These are phyloP conservation scores for Chlorella vulgaris DNA, from an alignment of 139 green algal species.

Conservation along the genomic window DNA sequence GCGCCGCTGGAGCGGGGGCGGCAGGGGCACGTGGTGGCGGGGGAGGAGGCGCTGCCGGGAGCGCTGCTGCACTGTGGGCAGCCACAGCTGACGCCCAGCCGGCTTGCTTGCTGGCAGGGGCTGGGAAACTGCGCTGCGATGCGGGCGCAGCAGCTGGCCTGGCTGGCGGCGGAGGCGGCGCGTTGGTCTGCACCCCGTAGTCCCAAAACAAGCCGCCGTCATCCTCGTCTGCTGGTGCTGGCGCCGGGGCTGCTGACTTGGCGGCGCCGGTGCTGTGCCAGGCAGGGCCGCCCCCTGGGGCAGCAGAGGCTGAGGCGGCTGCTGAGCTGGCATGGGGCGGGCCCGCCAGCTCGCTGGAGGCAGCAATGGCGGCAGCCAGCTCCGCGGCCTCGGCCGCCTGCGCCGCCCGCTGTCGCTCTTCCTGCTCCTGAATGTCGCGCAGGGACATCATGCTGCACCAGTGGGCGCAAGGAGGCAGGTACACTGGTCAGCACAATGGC, in stretches of 20 bases:
- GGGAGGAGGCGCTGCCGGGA: neutral
- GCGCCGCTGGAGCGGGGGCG: neutral
- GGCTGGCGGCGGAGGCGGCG: neutral
- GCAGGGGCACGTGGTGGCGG: constrained; percentile 3
- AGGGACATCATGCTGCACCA: constrained; percentile 29
- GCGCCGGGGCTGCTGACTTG: neutral
- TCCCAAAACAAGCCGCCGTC: constrained; percentile 69
- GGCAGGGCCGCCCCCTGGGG: too few relatives aligned
- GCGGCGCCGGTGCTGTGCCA: too few relatives aligned
- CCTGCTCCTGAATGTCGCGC: constrained; percentile 58
- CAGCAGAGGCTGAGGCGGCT: constrained; percentile 45
- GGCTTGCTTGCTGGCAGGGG: neutral
- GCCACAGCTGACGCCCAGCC: constrained; percentile 3
- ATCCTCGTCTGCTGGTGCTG: constrained; percentile 33
- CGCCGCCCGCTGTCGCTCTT: constrained; percentile 34
- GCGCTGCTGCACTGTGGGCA: constrained; percentile 6
- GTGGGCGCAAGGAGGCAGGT: neutral
- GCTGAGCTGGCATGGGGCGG: constrained; percentile 13
- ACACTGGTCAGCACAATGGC: neutral
- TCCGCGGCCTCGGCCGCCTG: neutral
- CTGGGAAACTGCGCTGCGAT: neutral
- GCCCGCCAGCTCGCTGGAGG: constrained; percentile 34
- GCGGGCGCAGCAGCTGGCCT: neutral
- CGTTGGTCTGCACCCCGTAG: constrained; percentile 40
- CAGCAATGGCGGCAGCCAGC: neutral